Base-by-base conservation (phyloP, 768 basidiomycete genomes). In the Pleurotus platypus region DNA sequence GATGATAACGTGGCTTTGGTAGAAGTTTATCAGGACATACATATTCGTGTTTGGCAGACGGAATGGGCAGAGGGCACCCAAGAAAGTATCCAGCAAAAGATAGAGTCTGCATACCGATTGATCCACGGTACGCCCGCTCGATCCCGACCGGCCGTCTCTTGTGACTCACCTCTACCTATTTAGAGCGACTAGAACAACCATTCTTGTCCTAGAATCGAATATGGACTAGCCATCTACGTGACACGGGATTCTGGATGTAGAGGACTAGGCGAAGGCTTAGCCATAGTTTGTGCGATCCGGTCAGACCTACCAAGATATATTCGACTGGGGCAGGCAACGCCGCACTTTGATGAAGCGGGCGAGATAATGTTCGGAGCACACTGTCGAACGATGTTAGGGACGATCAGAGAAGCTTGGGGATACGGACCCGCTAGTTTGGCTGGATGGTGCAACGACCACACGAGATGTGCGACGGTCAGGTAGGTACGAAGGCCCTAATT, bases 401-500 rank as follows among this genome's bases (percentile, higher is more conserved):
- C 9, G 9, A 11, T 30, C 30, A 39, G 57, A 7, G 37, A 30
- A 53, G 24, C 45, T 16, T n/a, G 22, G 26, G 20, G 26, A 46
- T 6, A 30, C 56, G 70, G 48, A 77, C 78, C 78, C 78, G 2
- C 70, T 66, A 4, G 50, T 62, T 35, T 65, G 66, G 2, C 69
- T 66, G 49, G 74, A 65, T 5, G 72, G 72, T 5, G 69, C 67
- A 37, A 78, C 58, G 6, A 76, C 62, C 9, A 79, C 63, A 37
- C 75, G 69, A 61, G 72, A 66, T 5, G 72, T 65, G 48, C 73
- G 71, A 15, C 71, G 71, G 12, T 60, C 62, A 3, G 76, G 77
- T 27, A 80, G 69, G 62, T 77, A 80, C 1, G 63, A 54, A 3
- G 66, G 48, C 43, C 74, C 78, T 61, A 89, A 78, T 57, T 80